These are phyloP conservation scores for Penicillium sp. DNA, from an alignment of 2,329 filamentous ascomycete species.

Conservation along the genomic window DNA sequence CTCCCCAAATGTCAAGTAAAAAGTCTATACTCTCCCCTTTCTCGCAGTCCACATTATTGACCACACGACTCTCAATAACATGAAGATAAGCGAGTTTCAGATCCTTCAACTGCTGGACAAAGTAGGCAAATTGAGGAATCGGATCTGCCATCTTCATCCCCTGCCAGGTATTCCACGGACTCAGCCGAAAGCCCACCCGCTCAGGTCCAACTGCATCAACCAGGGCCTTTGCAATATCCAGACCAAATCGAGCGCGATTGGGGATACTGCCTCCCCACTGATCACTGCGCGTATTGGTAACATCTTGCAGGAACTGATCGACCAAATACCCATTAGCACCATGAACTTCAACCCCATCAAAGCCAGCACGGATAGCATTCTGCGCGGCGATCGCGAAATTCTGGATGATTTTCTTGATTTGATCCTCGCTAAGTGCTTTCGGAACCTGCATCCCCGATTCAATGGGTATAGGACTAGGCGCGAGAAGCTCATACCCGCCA, in stretches of 20 bases:
- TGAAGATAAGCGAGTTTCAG: background rate
- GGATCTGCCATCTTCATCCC: background rate
- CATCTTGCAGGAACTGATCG: background rate
- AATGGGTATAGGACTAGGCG: background rate
- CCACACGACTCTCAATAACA: background rate
- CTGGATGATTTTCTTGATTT: background rate
- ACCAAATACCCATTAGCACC: background rate
- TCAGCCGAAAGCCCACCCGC: background rate
- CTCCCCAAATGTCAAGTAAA: background rate
- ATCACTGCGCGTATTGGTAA: background rate
- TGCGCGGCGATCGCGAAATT: background rate
- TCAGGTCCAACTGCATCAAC: background rate
- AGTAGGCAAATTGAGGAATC: background rate
- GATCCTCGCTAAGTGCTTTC: background rate
- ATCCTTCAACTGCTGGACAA: background rate
- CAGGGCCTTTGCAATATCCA: background rate
- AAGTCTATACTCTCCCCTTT: background rate
- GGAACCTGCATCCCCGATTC: background rate
- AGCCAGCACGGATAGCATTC: slow-evolving; percentile 48
- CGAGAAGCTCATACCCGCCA: background rate
- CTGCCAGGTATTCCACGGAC: background rate
- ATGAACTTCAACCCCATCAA: slow-evolving; percentile 35
- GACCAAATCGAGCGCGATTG: background rate
- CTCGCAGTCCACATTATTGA: background rate
- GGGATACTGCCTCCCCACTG: background rate